Base-by-base conservation (phyloP, 768 basidiomycete genomes). In the Termitomyces sp. region DNA sequence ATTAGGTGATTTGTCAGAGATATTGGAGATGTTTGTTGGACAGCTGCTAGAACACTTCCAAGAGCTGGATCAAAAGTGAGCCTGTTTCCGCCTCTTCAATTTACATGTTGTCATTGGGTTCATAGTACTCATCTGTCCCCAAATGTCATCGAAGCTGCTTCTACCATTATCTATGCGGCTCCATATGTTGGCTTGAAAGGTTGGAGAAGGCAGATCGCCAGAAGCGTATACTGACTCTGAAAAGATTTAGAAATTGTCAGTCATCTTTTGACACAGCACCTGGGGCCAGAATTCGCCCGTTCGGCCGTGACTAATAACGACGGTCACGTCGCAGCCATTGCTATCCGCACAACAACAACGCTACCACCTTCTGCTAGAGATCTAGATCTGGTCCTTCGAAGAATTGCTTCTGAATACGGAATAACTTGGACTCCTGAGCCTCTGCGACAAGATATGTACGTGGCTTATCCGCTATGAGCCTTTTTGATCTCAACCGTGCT, bases 11-110 rank as follows among this genome's bases (percentile, higher is more conserved):
- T 62, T 89, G n/a, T 63, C 89, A 57, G 86, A 85, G 67, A 74
- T 77, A 28, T 55, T 91, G 57, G 87, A 84, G 67, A 83, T 83
- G 79, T 75, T 86, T 61, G 71, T 89, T 33, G 83, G 85, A n/a
- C 71, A 80, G 21, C 62, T 90, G 19, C 66, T 85, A 28, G 81
- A 83, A 58, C 80, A 80, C 65, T 76, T 83, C 56, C 68, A 70
- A 48, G 85, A 87, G 65, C 61, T 89, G 41, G 81, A 84, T 40
- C 70, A 72, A 55, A 71, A 70, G 79, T 80, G 62, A 58, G 77
- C 69, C 43, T 41, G 38, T 30, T 33, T 35, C 21, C 23, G 19
- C 54, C 60, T 53, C 31, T 38, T 17, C 23, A 31, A 21, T 60
- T 21, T 55, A 51, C 54, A 49, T 53, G n/a, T 26, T 38, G 33